phyloP scores from a whole-genome alignment of 106 monocot genomes.

The Cymbidium sinense region DNA sequence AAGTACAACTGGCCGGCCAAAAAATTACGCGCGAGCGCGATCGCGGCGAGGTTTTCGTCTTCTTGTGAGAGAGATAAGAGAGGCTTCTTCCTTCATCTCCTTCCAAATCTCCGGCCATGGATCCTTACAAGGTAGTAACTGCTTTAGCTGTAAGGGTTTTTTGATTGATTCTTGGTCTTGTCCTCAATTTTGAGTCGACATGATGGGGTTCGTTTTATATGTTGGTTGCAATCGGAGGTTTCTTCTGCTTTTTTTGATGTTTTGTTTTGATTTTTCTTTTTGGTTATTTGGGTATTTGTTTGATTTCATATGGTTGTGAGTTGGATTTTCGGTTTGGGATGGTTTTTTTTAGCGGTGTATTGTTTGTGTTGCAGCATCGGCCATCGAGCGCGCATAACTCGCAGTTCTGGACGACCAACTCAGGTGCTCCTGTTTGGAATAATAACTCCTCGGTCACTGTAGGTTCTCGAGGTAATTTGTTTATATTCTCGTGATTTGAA shows the following conservation, averaged over 20 bases:
- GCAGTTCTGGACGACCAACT: conserved; percentile 82
- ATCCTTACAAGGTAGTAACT: conserved; percentile 60
- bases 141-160: background rate
- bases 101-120: conserved; percentile 26
- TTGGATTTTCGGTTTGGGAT: background rate
- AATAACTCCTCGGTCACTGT: conserved; percentile 88
- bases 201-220: background rate
- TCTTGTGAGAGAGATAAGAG: background rate
- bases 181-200: background rate
- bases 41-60: background rate
- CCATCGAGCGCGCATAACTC: conserved; percentile 77
- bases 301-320: background rate
- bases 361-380: conserved; percentile 44
- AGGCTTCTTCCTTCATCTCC: no score
- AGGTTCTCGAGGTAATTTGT: conserved; percentile 64
- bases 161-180: background rate
- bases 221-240: background rate
- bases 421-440: conserved; percentile 97
- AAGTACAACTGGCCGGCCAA: background rate
- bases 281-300: background rate
- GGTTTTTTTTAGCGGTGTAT: conserved; percentile 1
- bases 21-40: background rate
- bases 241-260: background rate
- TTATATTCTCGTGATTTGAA: background rate
- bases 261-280: no score